Evolutionary conservation across 257 asterid species (phyloP), one percentile per base, ranked within the genome.

Genomic region (Fraxinus pennsylvanica): DNA sequence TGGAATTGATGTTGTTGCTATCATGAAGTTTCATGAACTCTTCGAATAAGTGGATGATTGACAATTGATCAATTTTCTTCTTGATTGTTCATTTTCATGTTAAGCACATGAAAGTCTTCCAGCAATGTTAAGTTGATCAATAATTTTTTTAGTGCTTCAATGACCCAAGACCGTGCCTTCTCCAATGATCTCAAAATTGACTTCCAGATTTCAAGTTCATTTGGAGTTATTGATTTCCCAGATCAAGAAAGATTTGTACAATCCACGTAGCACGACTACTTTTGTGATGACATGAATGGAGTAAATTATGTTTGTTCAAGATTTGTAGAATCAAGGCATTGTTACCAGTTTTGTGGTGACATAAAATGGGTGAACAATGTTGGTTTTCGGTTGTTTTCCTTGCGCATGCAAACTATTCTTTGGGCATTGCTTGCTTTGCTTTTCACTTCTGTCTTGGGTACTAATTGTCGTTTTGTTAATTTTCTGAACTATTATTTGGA

Each of bases 1-100:
- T 73, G 74, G 43, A 54, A 67, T 69, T 65, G 21, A 52, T 77
- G 45, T 69, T 74, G 45, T 69, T 69, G 33, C 70, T 3, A 70
- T 38, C 30, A 6, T 54, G 74, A 22, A 65, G 43, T 70, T 68
- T 27, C 13, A 4, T 25, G 7, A 10, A 22, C 57, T 47, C 57
- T 47, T 63, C 4, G 5, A 9, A 63, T 17, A 22, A 63, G 36
- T 22, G 19, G 19, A 63, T 63, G 69, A 10, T 22, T 63, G 35
- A 63, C 19, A 25, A n/a, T 19, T 54, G 33, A 63, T 36, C 29
- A 25, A 2, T 63, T 59, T 63, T 63, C 69, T 63, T 25, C 69
- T 63, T 14, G 9, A 63, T 63, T 63, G 33, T 63, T 63, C 17
- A 63, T 63, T 63, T 63, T 63, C 3, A 32, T 4, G 7, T 22